These are phyloP conservation scores for Rosa chinensis DNA, from an alignment of 306 rosid genomes.

Conservation along the genomic window DNA sequence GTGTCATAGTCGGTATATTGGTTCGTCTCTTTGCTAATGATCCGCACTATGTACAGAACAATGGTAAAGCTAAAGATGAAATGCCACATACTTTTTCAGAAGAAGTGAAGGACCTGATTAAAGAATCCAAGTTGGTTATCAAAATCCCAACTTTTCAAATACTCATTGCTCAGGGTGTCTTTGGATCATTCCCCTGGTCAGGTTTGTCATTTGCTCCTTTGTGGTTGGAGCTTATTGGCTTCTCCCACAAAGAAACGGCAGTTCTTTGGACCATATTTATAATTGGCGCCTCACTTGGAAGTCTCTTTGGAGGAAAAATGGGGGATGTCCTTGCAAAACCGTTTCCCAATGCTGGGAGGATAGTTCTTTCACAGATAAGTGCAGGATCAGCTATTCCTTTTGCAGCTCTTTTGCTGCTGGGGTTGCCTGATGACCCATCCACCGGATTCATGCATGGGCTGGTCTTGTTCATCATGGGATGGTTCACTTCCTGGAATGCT, in stretches of 20 bases:
- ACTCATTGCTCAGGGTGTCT: slow-evolving; percentile 87
- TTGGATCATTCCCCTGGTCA: slow-evolving; percentile 87
- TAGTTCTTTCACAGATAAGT: slow-evolving; percentile 77
- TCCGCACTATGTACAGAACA: slow-evolving; percentile 48
- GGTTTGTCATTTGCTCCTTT: slow-evolving; percentile 72
- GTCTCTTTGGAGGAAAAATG: slow-evolving; percentile 75
- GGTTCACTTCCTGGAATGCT: slow-evolving; percentile 61
- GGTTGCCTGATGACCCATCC: slow-evolving; percentile 66
- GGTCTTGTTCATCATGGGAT: slow-evolving; percentile 69
- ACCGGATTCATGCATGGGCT: slow-evolving; percentile 63
- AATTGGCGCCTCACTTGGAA: slow-evolving; percentile 66
- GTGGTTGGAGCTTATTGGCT: slow-evolving; percentile 90
- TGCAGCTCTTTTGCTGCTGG: slow-evolving; percentile 61
- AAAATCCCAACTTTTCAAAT: slow-evolving; percentile 76
- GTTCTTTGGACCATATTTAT: slow-evolving; percentile 59
- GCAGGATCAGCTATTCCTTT: slow-evolving; percentile 75
- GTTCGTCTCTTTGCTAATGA: slow-evolving; percentile 63
- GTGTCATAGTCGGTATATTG: slow-evolving; percentile 64
- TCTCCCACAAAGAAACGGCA: slow-evolving; percentile 70
- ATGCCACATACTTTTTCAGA: slow-evolving; percentile 30
- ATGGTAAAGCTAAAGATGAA: slow-evolving; percentile 24
- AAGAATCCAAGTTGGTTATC: slow-evolving; percentile 65
- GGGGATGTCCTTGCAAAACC: slow-evolving; percentile 63
- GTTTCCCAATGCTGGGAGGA: slow-evolving; percentile 72
- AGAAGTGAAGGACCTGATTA: slow-evolving; percentile 47